Percentiles rank a stretch among this genome's conserved stretches.
These are phyloP conservation scores for Terana coerulea DNA, from an alignment of 768 basidiomycete genomes.

Conservation along the genomic window DNA sequence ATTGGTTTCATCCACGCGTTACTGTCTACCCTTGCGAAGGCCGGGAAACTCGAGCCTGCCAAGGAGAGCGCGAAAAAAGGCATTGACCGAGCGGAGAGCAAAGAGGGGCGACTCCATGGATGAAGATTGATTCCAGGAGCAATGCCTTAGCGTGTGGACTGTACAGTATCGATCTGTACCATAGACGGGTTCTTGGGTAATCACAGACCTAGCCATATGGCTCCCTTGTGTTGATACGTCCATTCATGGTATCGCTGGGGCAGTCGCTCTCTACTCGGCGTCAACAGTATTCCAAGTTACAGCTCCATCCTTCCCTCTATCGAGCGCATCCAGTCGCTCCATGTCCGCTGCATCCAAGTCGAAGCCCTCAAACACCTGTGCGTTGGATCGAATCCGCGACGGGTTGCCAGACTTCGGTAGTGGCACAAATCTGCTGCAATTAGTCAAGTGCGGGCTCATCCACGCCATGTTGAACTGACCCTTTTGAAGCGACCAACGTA, in stretches of 20 bases:
- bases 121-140: constrained; percentile 40
- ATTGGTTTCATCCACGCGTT: constrained; percentile 77
- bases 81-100: constrained; percentile 40
- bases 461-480: constrained; percentile 38
- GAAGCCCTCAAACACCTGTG: constrained; percentile 44
- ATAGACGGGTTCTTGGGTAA: no score
- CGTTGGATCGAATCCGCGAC: constrained; percentile 39
- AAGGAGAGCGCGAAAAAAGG: constrained; percentile 41
- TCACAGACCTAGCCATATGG: no score
- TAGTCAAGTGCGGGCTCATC: neutral
- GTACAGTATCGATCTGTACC: no score
- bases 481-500: constrained; percentile 41
- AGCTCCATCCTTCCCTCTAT: constrained; percentile 41
- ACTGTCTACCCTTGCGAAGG: constrained; percentile 68
- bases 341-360: constrained; percentile 41
- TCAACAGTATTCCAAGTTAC: constrained; percentile 50
- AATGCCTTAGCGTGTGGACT: no score
- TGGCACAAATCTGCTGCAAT: constrained; percentile 36
- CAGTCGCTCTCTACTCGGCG: constrained; percentile 3
- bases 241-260: no score
- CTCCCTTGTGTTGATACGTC: no score
- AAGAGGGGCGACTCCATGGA: constrained; percentile 41
- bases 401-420: constrained; percentile 47
- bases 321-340: constrained; percentile 37
- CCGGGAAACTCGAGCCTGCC: constrained; percentile 54